Conservation (phyloP, 2,329 filamentous ascomycete genomes). For the Cercospora sesami region DNA sequence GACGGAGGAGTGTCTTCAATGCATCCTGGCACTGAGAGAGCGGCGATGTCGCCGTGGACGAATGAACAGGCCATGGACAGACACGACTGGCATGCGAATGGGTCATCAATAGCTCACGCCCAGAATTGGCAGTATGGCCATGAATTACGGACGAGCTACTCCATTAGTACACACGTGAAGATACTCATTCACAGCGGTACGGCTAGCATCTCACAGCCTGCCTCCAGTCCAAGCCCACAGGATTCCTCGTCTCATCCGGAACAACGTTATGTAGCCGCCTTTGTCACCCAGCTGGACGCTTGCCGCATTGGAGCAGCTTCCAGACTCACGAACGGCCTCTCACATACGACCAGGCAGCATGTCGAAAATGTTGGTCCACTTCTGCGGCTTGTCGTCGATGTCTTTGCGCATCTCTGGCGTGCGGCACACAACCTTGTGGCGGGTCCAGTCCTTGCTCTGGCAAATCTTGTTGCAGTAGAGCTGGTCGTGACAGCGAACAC, state of each 20-base stretch:
- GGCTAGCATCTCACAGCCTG: background rate
- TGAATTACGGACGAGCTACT: background rate
- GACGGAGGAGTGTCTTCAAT: background rate
- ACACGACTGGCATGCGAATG: background rate
- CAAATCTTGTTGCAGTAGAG: constrained; percentile 13
- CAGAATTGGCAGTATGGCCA: background rate
- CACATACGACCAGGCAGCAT: background rate
- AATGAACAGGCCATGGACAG: background rate
- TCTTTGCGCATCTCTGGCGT: constrained; percentile 3
- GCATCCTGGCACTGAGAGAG: background rate
- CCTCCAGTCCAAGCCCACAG: background rate
- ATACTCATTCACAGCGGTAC: background rate
- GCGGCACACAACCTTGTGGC: constrained; percentile 12
- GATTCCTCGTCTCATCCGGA: background rate
- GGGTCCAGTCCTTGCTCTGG: constrained; percentile 9
- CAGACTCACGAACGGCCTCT: background rate
- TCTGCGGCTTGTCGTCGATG: background rate
- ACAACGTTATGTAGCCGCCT: background rate
- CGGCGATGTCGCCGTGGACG: background rate
- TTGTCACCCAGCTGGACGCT: background rate
- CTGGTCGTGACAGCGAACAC: constrained; percentile 4
- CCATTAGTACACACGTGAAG: background rate
- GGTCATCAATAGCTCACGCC: background rate
- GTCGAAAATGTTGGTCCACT: constrained; percentile 11
- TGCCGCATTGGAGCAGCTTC: background rate